Conservation (phyloP, 805 yeast genomes). For the Pichia eremophila region DNA sequence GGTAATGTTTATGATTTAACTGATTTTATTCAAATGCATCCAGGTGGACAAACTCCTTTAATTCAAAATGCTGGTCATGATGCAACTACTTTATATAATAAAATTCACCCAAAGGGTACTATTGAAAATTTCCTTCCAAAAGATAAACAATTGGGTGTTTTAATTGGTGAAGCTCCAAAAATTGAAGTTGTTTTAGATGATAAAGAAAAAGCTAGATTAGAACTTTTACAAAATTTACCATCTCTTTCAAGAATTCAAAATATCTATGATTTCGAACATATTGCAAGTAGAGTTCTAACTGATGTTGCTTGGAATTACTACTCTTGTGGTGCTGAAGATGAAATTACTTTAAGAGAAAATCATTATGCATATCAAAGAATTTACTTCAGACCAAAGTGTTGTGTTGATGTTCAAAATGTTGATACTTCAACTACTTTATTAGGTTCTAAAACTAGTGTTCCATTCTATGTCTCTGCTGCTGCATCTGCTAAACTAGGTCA, state of each 20-base stretch:
- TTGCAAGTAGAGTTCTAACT: constrained; percentile 71
- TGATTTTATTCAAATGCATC: constrained; percentile 35
- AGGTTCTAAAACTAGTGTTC: constrained; percentile 60
- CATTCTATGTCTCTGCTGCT: constrained; percentile 85
- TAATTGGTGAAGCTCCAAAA: constrained; percentile 27
- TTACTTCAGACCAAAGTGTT: constrained; percentile 74
- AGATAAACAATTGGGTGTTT: constrained; percentile 54
- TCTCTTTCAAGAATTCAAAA: constrained; percentile 65
- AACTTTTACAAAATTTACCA: constrained; percentile 47
- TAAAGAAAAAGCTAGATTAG: constrained; percentile 36
- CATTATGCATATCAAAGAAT: constrained; percentile 82
- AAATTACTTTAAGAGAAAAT: constrained; percentile 79
- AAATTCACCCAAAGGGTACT: constrained; percentile 83
- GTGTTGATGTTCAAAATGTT: constrained; percentile 68
- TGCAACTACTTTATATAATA: constrained; percentile 65
- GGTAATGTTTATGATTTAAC: constrained; percentile 77
- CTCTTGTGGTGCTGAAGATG: constrained; percentile 88
- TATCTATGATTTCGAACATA: constrained; percentile 75
- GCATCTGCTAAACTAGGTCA: constrained; percentile 89
- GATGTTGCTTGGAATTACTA: constrained; percentile 87
- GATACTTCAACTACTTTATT: constrained; percentile 65
- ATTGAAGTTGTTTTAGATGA: constrained; percentile 29
- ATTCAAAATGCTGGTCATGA: constrained; percentile 41
- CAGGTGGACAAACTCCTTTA: constrained; percentile 41
- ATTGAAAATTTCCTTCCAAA: constrained; percentile 50